These are phyloP conservation scores for Gomphus bonarii DNA, from an alignment of 1,284 basidiomycete genomes.

Conservation along the genomic window DNA sequence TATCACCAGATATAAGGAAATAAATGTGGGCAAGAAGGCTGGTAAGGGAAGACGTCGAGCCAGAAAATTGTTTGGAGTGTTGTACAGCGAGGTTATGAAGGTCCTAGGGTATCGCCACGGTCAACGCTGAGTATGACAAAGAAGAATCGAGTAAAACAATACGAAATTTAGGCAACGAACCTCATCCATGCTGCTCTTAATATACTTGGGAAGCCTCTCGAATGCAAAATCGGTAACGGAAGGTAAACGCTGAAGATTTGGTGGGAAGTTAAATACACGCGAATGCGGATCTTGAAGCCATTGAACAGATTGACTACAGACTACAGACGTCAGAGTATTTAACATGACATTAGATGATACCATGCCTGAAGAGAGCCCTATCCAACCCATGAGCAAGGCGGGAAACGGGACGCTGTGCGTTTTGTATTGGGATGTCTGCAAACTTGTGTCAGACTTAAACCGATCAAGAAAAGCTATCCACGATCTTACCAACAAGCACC, in stretches of 20 bases:
- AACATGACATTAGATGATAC: not conserved
- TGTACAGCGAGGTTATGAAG: conserved; percentile 53
- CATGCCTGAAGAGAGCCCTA: conserved; percentile 76
- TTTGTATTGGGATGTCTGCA: conserved; percentile 38
- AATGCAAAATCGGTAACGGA: conserved; percentile 88
- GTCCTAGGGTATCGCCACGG: conserved; percentile 33
- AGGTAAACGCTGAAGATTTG: conserved; percentile 63
- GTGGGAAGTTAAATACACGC: conserved; percentile 79
- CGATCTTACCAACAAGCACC: conserved; percentile 4
- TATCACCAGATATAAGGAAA: conserved; percentile 65
- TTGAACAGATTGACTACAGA: conserved; percentile 76
- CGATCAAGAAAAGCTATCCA: not conserved
- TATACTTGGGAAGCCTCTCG: conserved; percentile 66
- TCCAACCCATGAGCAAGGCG: conserved; percentile 70
- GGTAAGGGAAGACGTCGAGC: conserved; percentile 89
- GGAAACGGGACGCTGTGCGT: conserved; percentile 50
- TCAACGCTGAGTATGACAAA: not conserved
- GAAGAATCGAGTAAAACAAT: not conserved
- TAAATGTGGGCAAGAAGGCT: conserved; percentile 84
- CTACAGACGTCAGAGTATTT: conserved; percentile 4
- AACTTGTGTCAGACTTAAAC: not conserved
- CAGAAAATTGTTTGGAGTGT: conserved; percentile 59
- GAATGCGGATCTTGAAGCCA: conserved; percentile 85
- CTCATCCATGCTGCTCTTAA: conserved; percentile 73
- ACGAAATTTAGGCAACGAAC: conserved; percentile 27